These are phyloP conservation scores for Pichia eremophila DNA, from an alignment of 805 yeast genomes.

Conservation along the genomic window DNA sequence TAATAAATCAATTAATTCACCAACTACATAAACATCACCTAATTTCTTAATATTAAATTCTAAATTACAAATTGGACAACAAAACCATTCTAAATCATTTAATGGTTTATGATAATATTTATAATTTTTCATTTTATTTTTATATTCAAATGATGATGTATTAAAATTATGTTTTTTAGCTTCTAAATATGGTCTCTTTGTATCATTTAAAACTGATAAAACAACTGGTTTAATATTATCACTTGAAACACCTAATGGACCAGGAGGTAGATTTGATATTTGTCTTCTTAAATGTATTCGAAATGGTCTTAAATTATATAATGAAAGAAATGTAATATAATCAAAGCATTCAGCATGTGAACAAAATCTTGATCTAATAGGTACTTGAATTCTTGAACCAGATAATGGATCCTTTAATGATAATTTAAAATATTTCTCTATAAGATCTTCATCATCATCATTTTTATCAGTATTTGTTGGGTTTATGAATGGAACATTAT, in stretches of 20 bases:
- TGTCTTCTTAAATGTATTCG: slow-evolving; percentile 16
- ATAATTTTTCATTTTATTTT: slow-evolving; percentile 11
- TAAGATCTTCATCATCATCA: slow-evolving; percentile 22
- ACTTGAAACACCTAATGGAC: slow-evolving; percentile 6
- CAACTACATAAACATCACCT: slow-evolving; percentile 26
- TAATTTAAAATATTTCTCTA: slow-evolving; percentile 21
- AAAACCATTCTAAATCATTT: slow-evolving; percentile 23
- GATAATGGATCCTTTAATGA: slow-evolving; percentile 27
- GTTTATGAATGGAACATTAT: not conserved
- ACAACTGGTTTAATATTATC: slow-evolving; percentile 14
- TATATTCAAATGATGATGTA: slow-evolving; percentile 19
- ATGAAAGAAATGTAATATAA: slow-evolving; percentile 20
- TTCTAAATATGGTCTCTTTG: slow-evolving; percentile 17
- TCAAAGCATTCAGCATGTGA: slow-evolving; percentile 30
- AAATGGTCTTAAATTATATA: slow-evolving; percentile 23
- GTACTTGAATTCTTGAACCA: slow-evolving; percentile 21
- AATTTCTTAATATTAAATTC: slow-evolving; percentile 25
- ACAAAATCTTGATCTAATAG: slow-evolving; percentile 25
- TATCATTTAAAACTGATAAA: slow-evolving; percentile 18
- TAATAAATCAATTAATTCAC: slow-evolving; percentile 23
- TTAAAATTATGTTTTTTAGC: slow-evolving; percentile 15
- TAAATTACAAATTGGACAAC: slow-evolving; percentile 28
- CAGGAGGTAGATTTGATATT: not conserved
- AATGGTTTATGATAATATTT: slow-evolving; percentile 11
- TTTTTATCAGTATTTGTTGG: not conserved